phyloP scores from a whole-genome alignment of 2,329 filamentous ascomycete species.

The Xylariaceae sp. region DNA sequence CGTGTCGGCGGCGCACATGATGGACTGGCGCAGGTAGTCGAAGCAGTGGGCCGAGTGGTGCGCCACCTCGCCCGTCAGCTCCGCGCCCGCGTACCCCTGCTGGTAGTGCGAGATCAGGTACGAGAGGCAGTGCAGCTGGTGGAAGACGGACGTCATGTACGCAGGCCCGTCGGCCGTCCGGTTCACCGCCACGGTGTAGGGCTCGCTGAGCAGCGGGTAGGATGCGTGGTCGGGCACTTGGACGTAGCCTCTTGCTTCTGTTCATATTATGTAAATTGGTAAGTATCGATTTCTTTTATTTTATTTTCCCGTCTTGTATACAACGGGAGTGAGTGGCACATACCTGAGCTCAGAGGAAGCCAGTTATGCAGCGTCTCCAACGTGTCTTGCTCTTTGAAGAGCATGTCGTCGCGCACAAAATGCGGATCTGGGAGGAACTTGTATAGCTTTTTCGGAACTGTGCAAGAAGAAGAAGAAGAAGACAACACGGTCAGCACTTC shows the following conservation, averaged over 20 bases:
- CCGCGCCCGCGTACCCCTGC: conserved; percentile 30
- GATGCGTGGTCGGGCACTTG: conserved; percentile 25
- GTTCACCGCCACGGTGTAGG: conserved; percentile 29
- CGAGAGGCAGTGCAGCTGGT: conserved; percentile 36
- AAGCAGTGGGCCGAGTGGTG: conserved; percentile 36
- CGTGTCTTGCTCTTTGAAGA: conserved; percentile 29
- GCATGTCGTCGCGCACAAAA: conserved; percentile 33
- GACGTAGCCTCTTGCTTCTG: conserved; percentile 31
- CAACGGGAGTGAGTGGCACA: background rate
- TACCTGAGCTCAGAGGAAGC: conserved; percentile 32
- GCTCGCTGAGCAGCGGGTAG: conserved; percentile 28
- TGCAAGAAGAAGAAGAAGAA: too few relatives aligned
- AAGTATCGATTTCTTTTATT: background rate
- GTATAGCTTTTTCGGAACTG: conserved; percentile 33
- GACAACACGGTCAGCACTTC: too few relatives aligned
- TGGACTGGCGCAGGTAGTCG: conserved; percentile 35
- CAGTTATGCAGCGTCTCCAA: conserved; percentile 32
- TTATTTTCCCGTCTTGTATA: background rate
- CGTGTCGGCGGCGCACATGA: conserved; percentile 35
- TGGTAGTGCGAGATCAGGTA: conserved; percentile 33
- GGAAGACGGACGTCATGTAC: conserved; percentile 36
- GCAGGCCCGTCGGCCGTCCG: conserved; percentile 31
- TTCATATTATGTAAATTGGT: too few relatives aligned
- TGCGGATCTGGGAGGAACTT: conserved; percentile 29
- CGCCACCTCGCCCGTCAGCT: conserved; percentile 30